Conservation (phyloP, 768 basidiomycete species). For the Cystofilobasidium bisporidii region DNA sequence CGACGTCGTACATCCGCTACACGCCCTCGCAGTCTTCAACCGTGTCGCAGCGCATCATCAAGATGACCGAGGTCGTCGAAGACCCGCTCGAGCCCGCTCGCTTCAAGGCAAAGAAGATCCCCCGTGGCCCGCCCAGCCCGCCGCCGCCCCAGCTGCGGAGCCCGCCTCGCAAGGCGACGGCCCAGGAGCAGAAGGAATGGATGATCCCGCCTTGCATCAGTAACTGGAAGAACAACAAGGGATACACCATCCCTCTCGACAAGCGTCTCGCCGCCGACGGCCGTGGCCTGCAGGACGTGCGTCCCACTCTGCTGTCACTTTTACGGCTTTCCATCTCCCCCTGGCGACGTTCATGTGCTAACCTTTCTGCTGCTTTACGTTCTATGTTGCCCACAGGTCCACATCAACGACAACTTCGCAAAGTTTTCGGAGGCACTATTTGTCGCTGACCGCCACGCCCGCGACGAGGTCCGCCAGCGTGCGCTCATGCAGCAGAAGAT, state of each 20-base stretch:
- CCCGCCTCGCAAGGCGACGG: constrained; percentile 90
- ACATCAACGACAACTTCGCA: constrained; percentile 98
- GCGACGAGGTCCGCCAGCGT: constrained; percentile 94
- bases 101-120: constrained; percentile 99
- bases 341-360: too few relatives aligned
- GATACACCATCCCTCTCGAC: constrained; percentile 96
- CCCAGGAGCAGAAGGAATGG: constrained; percentile 98
- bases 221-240: constrained; percentile 99
- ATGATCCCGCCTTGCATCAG: constrained; percentile 99
- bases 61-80: constrained; percentile 96
- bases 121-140: constrained; percentile 87
- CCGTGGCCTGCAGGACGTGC: constrained; percentile 91
- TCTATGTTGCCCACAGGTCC: constrained; percentile 51
- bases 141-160: constrained; percentile 90
- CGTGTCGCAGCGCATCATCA: constrained; percentile 89
- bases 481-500: constrained; percentile 96
- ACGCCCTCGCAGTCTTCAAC: constrained; percentile 56
- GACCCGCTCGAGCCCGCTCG: constrained; percentile 93
- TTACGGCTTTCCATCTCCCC: background rate
- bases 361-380: background rate
- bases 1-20: constrained; percentile 86
- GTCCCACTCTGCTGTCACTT: constrained; percentile 36
- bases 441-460: constrained; percentile 90
- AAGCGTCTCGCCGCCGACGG: constrained; percentile 97
- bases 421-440: constrained; percentile 95